These are phyloP conservation scores for Candida taoyuanica DNA, from an alignment of 805 yeast genomes.

Conservation along the genomic window DNA sequence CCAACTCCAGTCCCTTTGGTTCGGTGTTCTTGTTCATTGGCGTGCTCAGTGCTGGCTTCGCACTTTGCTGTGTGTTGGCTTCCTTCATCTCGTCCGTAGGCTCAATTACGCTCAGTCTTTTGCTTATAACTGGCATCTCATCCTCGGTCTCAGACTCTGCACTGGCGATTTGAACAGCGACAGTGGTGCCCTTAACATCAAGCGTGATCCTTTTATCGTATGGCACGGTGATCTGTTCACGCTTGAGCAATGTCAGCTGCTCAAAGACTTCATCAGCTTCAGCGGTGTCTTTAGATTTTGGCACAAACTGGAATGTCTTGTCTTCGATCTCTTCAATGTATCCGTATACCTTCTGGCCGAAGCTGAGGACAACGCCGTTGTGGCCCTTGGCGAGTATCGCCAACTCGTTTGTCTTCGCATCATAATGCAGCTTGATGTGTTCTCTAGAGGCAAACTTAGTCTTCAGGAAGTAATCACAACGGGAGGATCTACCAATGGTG, in stretches of 20 bases:
- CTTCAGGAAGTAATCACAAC: constrained; percentile 42
- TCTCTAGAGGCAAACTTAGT: constrained; percentile 60
- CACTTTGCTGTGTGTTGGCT: background rate
- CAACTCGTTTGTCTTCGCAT: constrained; percentile 36
- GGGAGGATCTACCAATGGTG: constrained; percentile 55
- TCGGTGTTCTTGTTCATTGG: constrained; percentile 6
- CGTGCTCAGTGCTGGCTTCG: constrained; percentile 3
- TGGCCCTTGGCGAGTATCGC: constrained; percentile 70
- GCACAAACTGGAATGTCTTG: constrained; percentile 23
- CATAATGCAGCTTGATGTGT: constrained; percentile 52
- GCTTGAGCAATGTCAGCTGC: constrained; percentile 51
- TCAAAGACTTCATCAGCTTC: constrained; percentile 14
- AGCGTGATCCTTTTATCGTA: constrained; percentile 54
- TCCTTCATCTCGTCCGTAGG: constrained; percentile 14
- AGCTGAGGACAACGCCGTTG: constrained; percentile 69
- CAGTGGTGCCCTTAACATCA: constrained; percentile 66
- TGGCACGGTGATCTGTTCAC: constrained; percentile 65
- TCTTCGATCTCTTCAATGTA: constrained; percentile 20
- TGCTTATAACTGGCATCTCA: constrained; percentile 28
- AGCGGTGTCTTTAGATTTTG: constrained; percentile 8
- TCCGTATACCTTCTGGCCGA: constrained; percentile 48
- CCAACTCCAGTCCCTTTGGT: constrained; percentile 3
- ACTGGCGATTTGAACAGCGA: constrained; percentile 44
- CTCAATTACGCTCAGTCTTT: constrained; percentile 15
- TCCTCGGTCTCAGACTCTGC: constrained; percentile 40